phyloP scores from a whole-genome alignment of 176 grass and related monocot genomes.

The Chloris gayana region DNA sequence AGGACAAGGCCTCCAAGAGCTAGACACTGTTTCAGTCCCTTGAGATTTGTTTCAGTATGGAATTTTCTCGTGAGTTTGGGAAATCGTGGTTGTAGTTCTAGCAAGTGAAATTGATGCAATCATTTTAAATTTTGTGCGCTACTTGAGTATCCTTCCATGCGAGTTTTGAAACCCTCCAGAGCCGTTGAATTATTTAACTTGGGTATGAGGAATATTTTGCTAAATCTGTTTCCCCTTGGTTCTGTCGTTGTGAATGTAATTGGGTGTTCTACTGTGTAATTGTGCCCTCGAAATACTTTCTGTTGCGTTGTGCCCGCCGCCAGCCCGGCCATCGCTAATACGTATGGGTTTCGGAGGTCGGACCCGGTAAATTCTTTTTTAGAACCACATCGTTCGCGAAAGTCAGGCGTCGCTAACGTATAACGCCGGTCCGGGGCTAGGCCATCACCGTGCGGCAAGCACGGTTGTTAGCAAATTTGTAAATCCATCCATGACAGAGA shows the following conservation, averaged over 20 bases:
- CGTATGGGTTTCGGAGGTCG: too few species aligned
- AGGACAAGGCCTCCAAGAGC: slow-evolving; percentile 73
- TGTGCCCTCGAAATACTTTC: too few species aligned
- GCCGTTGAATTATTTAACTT: not conserved
- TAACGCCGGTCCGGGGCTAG: too few species aligned
- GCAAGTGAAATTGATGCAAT: slow-evolving; percentile 18
- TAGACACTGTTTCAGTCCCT: slow-evolving; percentile 31
- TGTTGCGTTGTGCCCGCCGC: too few species aligned
- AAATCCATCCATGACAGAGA: too few species aligned
- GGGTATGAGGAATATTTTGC: not conserved
- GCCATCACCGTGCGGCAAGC: too few species aligned
- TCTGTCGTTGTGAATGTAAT: not conserved
- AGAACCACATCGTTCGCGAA: too few species aligned
- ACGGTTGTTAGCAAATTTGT: too few species aligned
- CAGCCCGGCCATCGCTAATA: too few species aligned
- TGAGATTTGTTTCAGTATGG: slow-evolving; percentile 38
- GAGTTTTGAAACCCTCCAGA: slow-evolving; percentile 10
- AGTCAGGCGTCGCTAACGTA: too few species aligned
- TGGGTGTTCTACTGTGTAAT: too few species aligned
- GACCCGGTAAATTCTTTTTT: too few species aligned
- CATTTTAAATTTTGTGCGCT: slow-evolving; percentile 41
- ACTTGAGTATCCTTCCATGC: not conserved
- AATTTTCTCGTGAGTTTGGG: slow-evolving; percentile 24
- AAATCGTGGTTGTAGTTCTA: slow-evolving; percentile 23
- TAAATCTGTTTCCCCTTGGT: not conserved